Evolutionary conservation across 2,329 filamentous ascomycete genomes (phyloP).

Genomic region (Akanthomyces dipterigenus): DNA sequence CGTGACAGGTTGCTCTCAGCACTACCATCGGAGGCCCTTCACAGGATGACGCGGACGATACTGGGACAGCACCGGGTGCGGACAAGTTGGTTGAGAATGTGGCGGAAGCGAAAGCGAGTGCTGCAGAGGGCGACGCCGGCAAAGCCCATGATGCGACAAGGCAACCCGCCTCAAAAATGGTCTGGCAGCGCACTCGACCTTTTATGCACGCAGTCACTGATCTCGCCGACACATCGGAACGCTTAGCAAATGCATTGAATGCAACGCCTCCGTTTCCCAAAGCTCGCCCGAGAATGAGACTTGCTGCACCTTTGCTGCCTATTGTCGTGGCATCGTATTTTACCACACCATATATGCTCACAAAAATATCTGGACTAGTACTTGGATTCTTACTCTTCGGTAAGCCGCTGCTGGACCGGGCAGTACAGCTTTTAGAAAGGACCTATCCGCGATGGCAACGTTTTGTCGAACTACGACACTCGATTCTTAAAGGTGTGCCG

Average conservation of each 20-base stretch:
- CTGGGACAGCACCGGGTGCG: background rate
- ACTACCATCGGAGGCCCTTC: constrained; percentile 69
- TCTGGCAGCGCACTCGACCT: constrained; percentile 70
- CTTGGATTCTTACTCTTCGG: constrained; percentile 75
- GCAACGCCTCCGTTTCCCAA: constrained; percentile 56
- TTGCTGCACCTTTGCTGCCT: constrained; percentile 48
- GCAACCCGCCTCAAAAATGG: constrained; percentile 65
- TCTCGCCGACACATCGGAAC: constrained; percentile 43
- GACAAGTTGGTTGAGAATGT: constrained; percentile 22
- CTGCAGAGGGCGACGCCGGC: constrained; percentile 28
- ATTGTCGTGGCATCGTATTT: background rate
- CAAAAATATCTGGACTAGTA: constrained; percentile 60
- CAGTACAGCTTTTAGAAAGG: constrained; percentile 51
- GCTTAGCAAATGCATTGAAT: constrained; percentile 50
- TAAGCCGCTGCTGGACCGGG: constrained; percentile 62
- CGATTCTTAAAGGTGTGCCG: constrained; percentile 71
- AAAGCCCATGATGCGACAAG: constrained; percentile 65
- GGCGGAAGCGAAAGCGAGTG: constrained; percentile 28
- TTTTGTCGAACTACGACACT: constrained; percentile 66
- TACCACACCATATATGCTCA: constrained; percentile 38
- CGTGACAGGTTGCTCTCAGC: constrained; percentile 54
- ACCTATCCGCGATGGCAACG: constrained; percentile 68
- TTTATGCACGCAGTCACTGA: constrained; percentile 55
- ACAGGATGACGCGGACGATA: constrained; percentile 32
- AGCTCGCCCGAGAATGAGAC: constrained; percentile 43